Conservation (phyloP, 345 rosid genomes). For the Leavenworthia alabamica region DNA sequence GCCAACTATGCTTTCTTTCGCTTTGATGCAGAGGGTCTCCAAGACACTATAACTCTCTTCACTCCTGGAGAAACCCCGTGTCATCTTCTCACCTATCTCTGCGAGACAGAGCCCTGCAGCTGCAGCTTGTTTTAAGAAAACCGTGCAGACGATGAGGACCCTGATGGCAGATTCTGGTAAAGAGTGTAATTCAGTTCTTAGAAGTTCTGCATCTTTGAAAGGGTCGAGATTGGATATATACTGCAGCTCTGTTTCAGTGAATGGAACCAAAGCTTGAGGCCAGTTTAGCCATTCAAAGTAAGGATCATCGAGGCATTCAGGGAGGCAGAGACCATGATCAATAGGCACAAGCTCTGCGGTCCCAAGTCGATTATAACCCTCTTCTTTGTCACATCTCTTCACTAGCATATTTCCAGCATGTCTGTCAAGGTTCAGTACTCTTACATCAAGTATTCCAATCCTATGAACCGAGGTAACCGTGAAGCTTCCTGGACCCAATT, state of each 20-base stretch:
- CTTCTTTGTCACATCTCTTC: conserved; percentile 38
- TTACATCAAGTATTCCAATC: conserved; percentile 70
- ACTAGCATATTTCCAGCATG: conserved; percentile 84
- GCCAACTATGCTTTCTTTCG: conserved; percentile 35
- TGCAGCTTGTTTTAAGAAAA: conserved; percentile 59
- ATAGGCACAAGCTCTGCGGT: conserved; percentile 77
- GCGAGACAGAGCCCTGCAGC: conserved; percentile 68
- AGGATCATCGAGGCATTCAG: conserved; percentile 78
- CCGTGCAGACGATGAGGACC: conserved; percentile 61
- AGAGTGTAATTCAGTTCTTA: conserved; percentile 49
- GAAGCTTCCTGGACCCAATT: conserved; percentile 64
- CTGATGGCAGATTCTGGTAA: conserved; percentile 59
- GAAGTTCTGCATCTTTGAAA: conserved; percentile 54
- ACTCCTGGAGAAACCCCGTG: conserved; percentile 41
- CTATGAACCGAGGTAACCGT: conserved; percentile 62
- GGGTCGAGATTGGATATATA: conserved; percentile 69
- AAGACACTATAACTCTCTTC: conserved; percentile 50
- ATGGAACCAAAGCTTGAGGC: conserved; percentile 85
- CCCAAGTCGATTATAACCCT: conserved; percentile 27
- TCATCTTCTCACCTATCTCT: conserved; percentile 77
- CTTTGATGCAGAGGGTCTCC: conserved; percentile 53
- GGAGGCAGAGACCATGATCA: conserved; percentile 85
- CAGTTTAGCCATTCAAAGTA: conserved; percentile 89
- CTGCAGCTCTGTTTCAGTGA: conserved; percentile 47
- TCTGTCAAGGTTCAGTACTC: conserved; percentile 69